A percentile compares a stretch with the other conserved stretches of the same genome.
Conservation (phyloP, 164 flowering plant genomes). For the Magnolia kwangsiensis region DNA sequence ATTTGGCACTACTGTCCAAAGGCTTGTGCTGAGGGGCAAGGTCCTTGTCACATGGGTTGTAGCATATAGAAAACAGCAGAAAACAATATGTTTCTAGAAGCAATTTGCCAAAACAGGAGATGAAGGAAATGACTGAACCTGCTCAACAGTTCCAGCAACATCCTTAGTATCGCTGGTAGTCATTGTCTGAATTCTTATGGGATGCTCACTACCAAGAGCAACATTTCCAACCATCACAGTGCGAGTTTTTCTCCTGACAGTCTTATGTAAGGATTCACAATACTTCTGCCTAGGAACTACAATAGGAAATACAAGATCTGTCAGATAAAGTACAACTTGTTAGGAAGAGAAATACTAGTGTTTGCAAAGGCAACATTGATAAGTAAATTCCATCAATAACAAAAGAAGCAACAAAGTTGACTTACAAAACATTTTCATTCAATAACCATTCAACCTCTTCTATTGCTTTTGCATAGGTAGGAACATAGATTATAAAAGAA, state of each 20-base stretch:
- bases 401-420: not conserved
- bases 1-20: not conserved
- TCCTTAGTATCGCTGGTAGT: constrained; percentile 93
- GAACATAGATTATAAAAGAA: not conserved
- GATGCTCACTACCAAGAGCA: constrained; percentile 96
- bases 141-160: constrained; percentile 83
- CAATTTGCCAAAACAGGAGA: constrained; percentile 3
- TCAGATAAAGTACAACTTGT: constrained; percentile 7
- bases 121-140: constrained; percentile 41
- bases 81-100: not conserved
- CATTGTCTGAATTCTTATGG: constrained; percentile 94
- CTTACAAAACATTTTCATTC: too few species aligned
- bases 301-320: constrained; percentile 9
- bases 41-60: not conserved
- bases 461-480: not conserved
- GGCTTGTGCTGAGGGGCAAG: not conserved
- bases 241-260: constrained; percentile 87
- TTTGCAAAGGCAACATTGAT: not conserved
- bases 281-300: constrained; percentile 94
- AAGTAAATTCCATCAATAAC: not conserved
- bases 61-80: not conserved
- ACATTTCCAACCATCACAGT: constrained; percentile 96
- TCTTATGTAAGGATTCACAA: constrained; percentile 79
- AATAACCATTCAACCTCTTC: not conserved
- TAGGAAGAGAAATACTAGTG: not conserved